Evolutionary conservation across 2,329 filamentous ascomycete species (phyloP).

Genomic region (Lasiodiplodia gonubiensis): DNA sequence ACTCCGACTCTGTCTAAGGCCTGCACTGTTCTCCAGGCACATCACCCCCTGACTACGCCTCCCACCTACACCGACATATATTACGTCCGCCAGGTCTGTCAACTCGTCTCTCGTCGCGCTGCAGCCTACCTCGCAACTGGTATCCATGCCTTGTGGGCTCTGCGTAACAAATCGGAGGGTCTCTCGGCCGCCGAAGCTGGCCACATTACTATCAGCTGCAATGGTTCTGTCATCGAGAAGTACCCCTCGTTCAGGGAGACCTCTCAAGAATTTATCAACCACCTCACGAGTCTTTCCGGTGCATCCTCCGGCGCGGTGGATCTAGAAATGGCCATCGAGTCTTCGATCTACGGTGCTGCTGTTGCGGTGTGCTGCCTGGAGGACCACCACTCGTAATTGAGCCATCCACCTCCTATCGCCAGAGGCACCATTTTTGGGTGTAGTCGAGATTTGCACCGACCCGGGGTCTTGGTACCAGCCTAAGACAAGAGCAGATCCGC

Average conservation of each 20-base stretch:
- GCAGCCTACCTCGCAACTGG: constrained; percentile 67
- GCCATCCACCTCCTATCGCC: background rate
- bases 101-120: constrained; percentile 63
- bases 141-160: constrained; percentile 66
- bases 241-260: constrained; percentile 70
- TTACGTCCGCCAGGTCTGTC: constrained; percentile 60
- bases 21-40: constrained; percentile 56
- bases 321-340: constrained; percentile 73
- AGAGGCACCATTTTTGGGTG: background rate
- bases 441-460: constrained; percentile 19
- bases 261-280: constrained; percentile 69
- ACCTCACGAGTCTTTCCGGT: constrained; percentile 54
- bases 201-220: constrained; percentile 68
- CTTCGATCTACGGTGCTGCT: constrained; percentile 75
- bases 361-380: constrained; percentile 61
- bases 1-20: constrained; percentile 48
- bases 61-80: constrained; percentile 57
- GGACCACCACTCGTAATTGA: constrained; percentile 30
- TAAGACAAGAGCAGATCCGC: constrained; percentile 15
- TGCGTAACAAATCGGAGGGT: constrained; percentile 59
- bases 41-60: constrained; percentile 55
- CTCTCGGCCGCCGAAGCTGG: constrained; percentile 42
- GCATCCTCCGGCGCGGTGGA: constrained; percentile 49
- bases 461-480: background rate
- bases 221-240: constrained; percentile 79